phyloP scores from a whole-genome alignment of 2,329 filamentous ascomycete species.

The Neofusicoccum sp. region DNA sequence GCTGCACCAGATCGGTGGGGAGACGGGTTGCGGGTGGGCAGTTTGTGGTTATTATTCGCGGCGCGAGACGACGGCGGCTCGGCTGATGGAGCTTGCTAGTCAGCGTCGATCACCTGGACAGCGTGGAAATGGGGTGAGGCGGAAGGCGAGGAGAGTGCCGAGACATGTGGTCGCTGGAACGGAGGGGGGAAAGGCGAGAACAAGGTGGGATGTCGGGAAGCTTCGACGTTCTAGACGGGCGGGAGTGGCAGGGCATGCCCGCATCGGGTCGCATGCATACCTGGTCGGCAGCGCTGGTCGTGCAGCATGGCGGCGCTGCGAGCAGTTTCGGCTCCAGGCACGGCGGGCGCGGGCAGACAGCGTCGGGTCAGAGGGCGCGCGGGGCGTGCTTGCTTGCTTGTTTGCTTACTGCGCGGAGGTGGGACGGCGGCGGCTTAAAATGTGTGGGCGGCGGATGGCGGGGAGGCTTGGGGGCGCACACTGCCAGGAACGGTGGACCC shows the following conservation, averaged over 20 bases:
- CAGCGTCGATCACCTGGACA: not conserved
- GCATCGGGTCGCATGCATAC: not conserved
- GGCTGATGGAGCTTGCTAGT: constrained; percentile 1
- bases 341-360: not conserved
- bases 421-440: no score
- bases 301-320: not conserved
- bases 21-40: not conserved
- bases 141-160: no score
- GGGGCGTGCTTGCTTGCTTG: no score
- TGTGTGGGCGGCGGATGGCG: no score
- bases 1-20: not conserved
- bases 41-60: not conserved
- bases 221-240: no score
- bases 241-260: not conserved
- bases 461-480: no score
- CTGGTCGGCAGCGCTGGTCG: not conserved
- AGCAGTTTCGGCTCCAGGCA: no score
- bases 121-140: not conserved
- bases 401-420: no score
- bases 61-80: not conserved
- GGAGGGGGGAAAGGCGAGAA: not conserved
- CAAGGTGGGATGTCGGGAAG: not conserved
- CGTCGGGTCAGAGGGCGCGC: not conserved
- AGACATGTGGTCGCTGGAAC: not conserved
- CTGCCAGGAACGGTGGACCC: no score